phyloP scores from a whole-genome alignment of 768 basidiomycete species.

The Rhizopogon rudus region DNA sequence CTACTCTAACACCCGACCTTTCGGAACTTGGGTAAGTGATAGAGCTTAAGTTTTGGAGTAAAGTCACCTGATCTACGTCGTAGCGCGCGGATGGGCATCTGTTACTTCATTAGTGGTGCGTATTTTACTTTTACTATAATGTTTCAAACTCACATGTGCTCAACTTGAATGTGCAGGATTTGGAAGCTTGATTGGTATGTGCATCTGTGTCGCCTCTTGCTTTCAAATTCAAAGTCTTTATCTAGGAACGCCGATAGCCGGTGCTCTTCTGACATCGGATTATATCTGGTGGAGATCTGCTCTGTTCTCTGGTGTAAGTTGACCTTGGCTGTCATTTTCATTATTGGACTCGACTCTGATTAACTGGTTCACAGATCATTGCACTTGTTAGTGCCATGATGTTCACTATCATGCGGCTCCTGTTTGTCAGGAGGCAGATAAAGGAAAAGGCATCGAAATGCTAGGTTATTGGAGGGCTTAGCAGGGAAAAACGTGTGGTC shows the following conservation, averaged over 20 bases:
- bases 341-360: background rate
- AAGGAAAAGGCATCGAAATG: background rate
- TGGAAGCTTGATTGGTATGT: conserved; percentile 18
- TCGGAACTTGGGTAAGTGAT: conserved; percentile 42
- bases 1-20: conserved; percentile 36
- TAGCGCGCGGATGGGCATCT: conserved; percentile 25
- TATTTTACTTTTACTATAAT: background rate
- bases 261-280: conserved; percentile 45
- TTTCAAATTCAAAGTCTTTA: background rate
- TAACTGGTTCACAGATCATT: background rate
- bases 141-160: background rate
- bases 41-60: conserved; percentile 1
- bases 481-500: too few species aligned
- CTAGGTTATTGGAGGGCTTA: too few species aligned
- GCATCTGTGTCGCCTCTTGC: background rate
- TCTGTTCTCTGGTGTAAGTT: conserved; percentile 40
- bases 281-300: conserved; percentile 56
- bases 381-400: background rate
- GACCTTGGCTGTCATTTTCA: background rate
- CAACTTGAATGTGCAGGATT: conserved; percentile 6
- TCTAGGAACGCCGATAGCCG: conserved; percentile 51
- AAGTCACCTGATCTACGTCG: background rate
- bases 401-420: background rate
- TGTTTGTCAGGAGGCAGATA: background rate
- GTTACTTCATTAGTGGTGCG: conserved; percentile 3